These are phyloP conservation scores for Chaetoscypha palmicola DNA, from an alignment of 2,329 filamentous ascomycete genomes.

Conservation along the genomic window DNA sequence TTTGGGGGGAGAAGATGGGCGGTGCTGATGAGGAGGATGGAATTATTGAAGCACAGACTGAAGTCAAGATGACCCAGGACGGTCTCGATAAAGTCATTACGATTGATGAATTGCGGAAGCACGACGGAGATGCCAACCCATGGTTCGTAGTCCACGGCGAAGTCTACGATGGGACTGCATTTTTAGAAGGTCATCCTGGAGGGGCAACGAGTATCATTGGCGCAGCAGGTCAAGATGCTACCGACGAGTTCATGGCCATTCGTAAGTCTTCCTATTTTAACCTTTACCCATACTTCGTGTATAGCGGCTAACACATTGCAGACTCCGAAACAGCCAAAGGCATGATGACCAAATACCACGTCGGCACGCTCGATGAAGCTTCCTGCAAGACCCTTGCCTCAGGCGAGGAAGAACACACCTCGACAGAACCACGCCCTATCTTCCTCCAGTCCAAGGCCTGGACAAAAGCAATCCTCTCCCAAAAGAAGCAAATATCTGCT, in stretches of 20 bases:
- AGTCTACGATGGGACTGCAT: conserved; percentile 79
- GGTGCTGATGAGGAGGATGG: conserved; percentile 41
- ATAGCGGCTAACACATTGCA: conserved; percentile 38
- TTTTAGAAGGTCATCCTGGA: conserved; percentile 76
- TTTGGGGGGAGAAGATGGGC: conserved; percentile 70
- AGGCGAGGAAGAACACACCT: conserved; percentile 33
- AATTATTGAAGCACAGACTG: conserved; percentile 46
- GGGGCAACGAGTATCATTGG: conserved; percentile 78
- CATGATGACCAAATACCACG: conserved; percentile 83
- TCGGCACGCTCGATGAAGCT: conserved; percentile 64
- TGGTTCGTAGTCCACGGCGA: conserved; percentile 89
- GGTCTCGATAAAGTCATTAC: conserved; percentile 56
- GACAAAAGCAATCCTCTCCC: conserved; percentile 64
- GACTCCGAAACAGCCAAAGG: conserved; percentile 86
- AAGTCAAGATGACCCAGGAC: conserved; percentile 72
- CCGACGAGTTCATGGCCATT: conserved; percentile 87
- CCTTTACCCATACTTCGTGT: neutral
- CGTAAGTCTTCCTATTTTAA: conserved; percentile 48
- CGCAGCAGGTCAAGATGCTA: conserved; percentile 73
- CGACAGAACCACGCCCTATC: conserved; percentile 41
- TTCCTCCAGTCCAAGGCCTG: conserved; percentile 70
- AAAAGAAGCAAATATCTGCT: conserved; percentile 62
- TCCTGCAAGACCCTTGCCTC: conserved; percentile 48
- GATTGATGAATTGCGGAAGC: conserved; percentile 63
- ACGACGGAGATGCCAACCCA: conserved; percentile 57